Conservation (phyloP, 78 protist species). For the Trichosphaerium sp. region DNA sequence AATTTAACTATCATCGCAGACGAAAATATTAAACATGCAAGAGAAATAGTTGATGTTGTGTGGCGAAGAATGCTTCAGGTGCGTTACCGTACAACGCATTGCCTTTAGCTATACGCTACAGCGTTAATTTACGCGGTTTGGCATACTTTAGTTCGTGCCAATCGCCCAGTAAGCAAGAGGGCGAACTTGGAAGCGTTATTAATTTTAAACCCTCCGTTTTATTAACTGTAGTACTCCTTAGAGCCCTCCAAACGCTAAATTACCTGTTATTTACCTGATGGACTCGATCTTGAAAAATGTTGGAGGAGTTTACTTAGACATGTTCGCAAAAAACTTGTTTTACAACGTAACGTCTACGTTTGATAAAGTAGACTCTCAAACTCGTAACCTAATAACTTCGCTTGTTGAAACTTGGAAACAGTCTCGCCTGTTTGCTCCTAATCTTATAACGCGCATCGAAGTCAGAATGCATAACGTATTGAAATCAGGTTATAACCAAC, state of each 20-base stretch:
- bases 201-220: background rate
- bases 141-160: background rate
- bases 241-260: background rate
- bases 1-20: conserved; percentile 14
- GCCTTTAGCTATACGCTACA: background rate
- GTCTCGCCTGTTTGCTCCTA: too few species aligned
- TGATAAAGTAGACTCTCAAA: too few species aligned
- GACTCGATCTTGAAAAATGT: conserved; percentile 15
- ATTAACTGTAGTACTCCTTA: background rate
- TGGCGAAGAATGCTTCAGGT: background rate
- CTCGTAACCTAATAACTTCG: too few species aligned
- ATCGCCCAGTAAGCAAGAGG: background rate
- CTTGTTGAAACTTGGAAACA: too few species aligned
- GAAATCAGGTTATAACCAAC: too few species aligned
- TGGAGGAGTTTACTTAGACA: background rate
- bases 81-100: background rate
- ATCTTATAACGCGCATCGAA: too few species aligned
- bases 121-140: background rate
- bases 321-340: background rate
- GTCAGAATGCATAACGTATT: too few species aligned
- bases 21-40: background rate
- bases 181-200: background rate
- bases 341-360: too few species aligned
- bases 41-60: background rate
- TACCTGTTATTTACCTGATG: conserved; percentile 8